Evolutionary conservation across 768 basidiomycete species (phyloP).

Genomic region (Lactarius tabidus): DNA sequence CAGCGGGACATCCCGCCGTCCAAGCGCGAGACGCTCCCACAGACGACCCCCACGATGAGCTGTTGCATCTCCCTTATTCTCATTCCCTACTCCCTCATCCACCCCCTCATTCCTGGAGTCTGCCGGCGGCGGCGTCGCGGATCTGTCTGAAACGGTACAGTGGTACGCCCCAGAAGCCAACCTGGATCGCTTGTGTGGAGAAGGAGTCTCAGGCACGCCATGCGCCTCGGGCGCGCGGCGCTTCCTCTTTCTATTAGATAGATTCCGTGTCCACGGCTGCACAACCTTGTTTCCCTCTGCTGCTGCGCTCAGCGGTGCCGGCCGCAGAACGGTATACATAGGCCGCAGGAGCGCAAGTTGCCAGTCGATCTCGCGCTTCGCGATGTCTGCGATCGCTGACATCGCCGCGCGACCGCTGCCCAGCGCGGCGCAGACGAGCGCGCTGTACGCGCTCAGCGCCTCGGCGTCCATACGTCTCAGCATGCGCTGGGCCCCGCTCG

Average conservation of each 20-base stretch:
- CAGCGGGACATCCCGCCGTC: not conserved
- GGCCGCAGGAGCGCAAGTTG: slow-evolving; percentile 11
- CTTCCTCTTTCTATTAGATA: not conserved
- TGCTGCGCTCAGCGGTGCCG: not conserved
- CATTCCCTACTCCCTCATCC: not conserved
- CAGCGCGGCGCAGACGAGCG: not conserved
- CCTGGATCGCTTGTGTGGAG: not conserved
- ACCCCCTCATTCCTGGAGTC: not conserved
- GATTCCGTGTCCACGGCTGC: not conserved
- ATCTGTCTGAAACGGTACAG: not conserved
- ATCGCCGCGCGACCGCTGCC: slow-evolving; percentile 6
- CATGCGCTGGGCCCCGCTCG: not conserved
- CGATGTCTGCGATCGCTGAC: slow-evolving; percentile 5
- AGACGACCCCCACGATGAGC: not conserved
- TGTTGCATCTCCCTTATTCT: not conserved
- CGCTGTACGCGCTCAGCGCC: slow-evolving; percentile 11
- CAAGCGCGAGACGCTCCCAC: not conserved
- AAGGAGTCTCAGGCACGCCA: not conserved
- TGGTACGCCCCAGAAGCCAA: not conserved
- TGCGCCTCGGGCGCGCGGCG: not conserved
- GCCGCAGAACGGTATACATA: not conserved
- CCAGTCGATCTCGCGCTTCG: slow-evolving; percentile 15
- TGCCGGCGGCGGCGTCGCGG: not conserved
- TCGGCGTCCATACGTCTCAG: not conserved
- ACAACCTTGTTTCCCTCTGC: not conserved